These are phyloP conservation scores for Crucihimalaya himalaica DNA, from an alignment of 345 rosid species.

Conservation along the genomic window DNA sequence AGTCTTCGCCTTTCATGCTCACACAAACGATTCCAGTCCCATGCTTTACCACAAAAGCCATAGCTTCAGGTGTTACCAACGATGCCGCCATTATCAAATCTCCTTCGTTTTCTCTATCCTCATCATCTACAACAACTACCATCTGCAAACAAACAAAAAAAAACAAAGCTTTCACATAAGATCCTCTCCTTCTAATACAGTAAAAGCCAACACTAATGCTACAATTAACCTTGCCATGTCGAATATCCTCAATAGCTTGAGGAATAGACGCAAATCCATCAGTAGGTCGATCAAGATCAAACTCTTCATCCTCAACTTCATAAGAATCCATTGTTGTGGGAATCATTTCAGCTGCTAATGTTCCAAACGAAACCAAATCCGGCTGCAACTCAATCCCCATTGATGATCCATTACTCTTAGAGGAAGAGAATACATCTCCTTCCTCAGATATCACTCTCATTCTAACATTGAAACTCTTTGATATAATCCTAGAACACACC, in stretches of 20 bases:
- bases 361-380: slow-evolving; percentile 49
- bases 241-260: slow-evolving; percentile 77
- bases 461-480: slow-evolving; percentile 34
- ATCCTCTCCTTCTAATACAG: background rate
- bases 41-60: slow-evolving; percentile 88
- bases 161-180: background rate
- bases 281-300: slow-evolving; percentile 64
- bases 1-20: slow-evolving; percentile 78
- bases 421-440: slow-evolving; percentile 46
- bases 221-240: slow-evolving; percentile 62
- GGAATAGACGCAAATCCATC: slow-evolving; percentile 66
- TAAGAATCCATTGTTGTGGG: slow-evolving; percentile 36
- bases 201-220: slow-evolving; percentile 15
- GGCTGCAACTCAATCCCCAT: slow-evolving; percentile 47
- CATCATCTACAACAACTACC: slow-evolving; percentile 92
- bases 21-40: slow-evolving; percentile 94
- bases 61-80: slow-evolving; percentile 75
- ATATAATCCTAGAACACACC: slow-evolving; percentile 17
- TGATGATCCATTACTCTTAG: slow-evolving; percentile 44
- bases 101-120: slow-evolving; percentile 94
- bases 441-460: slow-evolving; percentile 55
- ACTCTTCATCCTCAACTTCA: slow-evolving; percentile 51
- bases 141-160: slow-evolving; percentile 42
- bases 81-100: slow-evolving; percentile 90
- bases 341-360: slow-evolving; percentile 54